Evolutionary conservation across 73 alveolate genomes (phyloP), one percentile per base, ranked within the genome.

Genomic region (Stentor coeruleus): DNA sequence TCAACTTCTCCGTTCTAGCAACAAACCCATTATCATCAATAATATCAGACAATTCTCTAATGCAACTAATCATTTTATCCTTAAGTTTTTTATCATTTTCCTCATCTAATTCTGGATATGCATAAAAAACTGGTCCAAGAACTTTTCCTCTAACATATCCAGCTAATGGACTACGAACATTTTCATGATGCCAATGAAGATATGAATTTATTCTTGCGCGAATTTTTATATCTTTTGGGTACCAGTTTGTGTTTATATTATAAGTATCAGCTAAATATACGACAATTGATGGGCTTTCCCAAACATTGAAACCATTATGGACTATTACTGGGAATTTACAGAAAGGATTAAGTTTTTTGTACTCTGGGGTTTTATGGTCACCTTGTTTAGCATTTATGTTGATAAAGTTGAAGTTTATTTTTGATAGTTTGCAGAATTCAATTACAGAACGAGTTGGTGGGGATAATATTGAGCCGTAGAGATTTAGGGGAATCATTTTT

Each of bases 211-310:
- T 88, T 59, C 33, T 37, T 0, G 90, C 85, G 37, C 91, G 74
- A 58, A 77, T 81, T 33, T 74, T 49, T 15, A 57, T 39, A 58
- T 87, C 91, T 57, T 74, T 59, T 0, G 96, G 96, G 75, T 86
- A 90, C 96, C 96, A 90, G 40, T 90, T 91, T 37, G 76, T 90
- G 59, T 77, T 85, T 0, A 59, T 83, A 31, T 74, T 59, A 49
- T 86, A 74, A 3, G 93, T 30, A 14, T 37, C 57, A 28, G 86
- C 82, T 40, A 90, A 59, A 58, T 91, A 91, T 35, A 86, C 74
- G 82, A 91, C n/a, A 39, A 91, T 91, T 6, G 96, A 81, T 59
- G 81, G 89, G 59, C 94, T 88, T 77, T 91, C 96, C 26, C 57
- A 57, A 2, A 91, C 84, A 1, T 4, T 37, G 83, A 80, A 91